phyloP scores from a whole-genome alignment of 495 filamentous ascomycete genomes.

The Penicillium canescens region DNA sequence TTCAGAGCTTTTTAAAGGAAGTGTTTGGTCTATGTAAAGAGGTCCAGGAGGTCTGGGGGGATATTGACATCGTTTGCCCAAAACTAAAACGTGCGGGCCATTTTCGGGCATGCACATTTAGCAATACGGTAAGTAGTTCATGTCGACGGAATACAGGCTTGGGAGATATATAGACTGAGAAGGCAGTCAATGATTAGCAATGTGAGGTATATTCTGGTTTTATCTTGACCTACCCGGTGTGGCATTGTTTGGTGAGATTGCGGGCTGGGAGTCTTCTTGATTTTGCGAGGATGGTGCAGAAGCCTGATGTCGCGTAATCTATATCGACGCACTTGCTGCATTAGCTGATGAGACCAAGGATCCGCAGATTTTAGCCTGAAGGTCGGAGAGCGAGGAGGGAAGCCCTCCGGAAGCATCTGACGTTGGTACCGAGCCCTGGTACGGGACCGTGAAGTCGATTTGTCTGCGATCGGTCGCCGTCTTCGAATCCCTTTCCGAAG shows the following conservation, averaged over 20 bases:
- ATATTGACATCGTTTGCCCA: neutral
- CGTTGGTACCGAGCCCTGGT: neutral
- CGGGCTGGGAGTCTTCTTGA: neutral
- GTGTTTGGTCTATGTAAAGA: neutral
- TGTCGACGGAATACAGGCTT: neutral
- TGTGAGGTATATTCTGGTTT: neutral
- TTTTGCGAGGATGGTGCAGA: neutral
- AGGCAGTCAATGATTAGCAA: neutral
- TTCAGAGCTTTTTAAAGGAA: neutral
- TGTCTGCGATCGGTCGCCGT: conserved; percentile 1
- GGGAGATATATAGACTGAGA: neutral
- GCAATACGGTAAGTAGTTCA: neutral
- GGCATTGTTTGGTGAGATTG: neutral
- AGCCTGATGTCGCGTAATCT: neutral
- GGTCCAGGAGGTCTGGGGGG: neutral
- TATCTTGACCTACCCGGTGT: neutral
- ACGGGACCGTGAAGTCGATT: neutral
- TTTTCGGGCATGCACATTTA: too few relatives aligned
- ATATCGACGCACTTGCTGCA: neutral
- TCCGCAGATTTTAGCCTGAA: neutral
- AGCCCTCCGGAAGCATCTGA: neutral
- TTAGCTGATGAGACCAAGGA: neutral
- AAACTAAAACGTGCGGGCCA: neutral
- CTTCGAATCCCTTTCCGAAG: conserved; percentile 3
- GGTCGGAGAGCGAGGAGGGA: neutral